Base-by-base conservation (phyloP, 2,329 filamentous ascomycete species). In the Calonectria leucothoes region DNA sequence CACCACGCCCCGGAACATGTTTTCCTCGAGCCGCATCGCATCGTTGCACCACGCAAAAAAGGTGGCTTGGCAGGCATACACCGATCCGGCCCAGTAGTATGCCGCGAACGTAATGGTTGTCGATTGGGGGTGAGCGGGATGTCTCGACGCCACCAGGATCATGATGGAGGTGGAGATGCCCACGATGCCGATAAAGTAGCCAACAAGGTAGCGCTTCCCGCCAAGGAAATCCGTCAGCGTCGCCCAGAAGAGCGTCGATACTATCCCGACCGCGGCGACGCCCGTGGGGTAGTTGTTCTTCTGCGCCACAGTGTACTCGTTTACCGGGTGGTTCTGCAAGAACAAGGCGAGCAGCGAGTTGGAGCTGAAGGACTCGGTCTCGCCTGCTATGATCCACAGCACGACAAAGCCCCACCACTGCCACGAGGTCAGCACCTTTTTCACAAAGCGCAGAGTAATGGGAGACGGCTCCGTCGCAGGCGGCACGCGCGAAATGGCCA, bases 41-140 rank as follows among this genome's bases (percentile, higher is more conserved):
- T 94, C 93, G 77, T 95, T 94, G 27, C 92, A 93, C 93, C 93
- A 94, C 0, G 93, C 93, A 76, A 95, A 94, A 77, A 94, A 94
- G 0, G 91, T 93, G 0, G 93, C 92, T 82, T 95, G 93, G 78
- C 93, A 93, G 0, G 93, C 93, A 76, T 94, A 94, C 0, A 94
- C 91, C 4, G 89, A 86, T 0, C 93, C 93, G 0, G 92, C 91
- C 90, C 91, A 93, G 82, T 94, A 94, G 77, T 94, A 94, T 5
- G 92, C 92, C 0, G 82, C 92, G 74, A 94, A 93, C 0, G 91
- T 88, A 1, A 89, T 85, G 0, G 87, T 80, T 0, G 90, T 92
- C 3, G 87, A 88, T 0, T 61, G 64, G 0, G 82, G 66, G 37
- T 79, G 85, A 0, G 81, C 81, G 0, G 86, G 85, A 35, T 86